Base-by-base conservation (phyloP, 1,139 yeast genomes). In the Suhomyces coccinellae region DNA sequence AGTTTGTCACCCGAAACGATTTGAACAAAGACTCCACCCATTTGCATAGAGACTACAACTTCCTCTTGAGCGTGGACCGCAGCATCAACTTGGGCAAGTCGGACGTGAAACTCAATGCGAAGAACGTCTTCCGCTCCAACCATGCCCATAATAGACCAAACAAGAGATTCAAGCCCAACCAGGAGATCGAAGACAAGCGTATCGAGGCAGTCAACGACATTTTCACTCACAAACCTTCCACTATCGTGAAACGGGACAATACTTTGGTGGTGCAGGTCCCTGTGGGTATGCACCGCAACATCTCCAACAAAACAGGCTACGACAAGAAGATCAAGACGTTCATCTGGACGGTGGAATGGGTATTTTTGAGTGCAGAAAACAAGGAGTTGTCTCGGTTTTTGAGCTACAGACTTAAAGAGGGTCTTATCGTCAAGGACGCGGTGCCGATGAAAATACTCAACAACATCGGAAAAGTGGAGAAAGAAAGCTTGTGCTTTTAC, bases 341-440 rank as follows among this genome's bases (percentile, higher is more conserved):
- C 60, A 77, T 78, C 16, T 90, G 97, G 97, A 85, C 96, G 0
- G 63, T 89, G 0, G 96, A 90, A 59, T 85, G 90, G 87, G 61
- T 78, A 0, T 55, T 80, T 8, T 56, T 76, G n/a, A 66, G 69
- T 29, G 56, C 50, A 3, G 51, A 55, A 3, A 65, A 63, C 0
- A 44, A 46, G 6, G 58, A 59, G 31, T 38, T 55, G 26, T 53
- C 62, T 10, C 61, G 65, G 9, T 73, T 77, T 51, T 48, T 75
- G 30, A 77, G 80, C 49, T 80, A 72, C 50, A 61, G 80, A 43
- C 61, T 78, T 16, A 75, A 71, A 47, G 83, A 79, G 44, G 52
- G 51, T n/a, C 48, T 59, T 8, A 33, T 50, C 0, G 46, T 78
- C 16, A 54, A 52, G 12, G 76, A 72, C 10, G 63, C 75, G 0